Percentiles rank a stretch among this genome's conserved stretches.
Evolutionary conservation across 129 eudicot genomes (phyloP).

Genomic region (Oenanthe sinensis): DNA sequence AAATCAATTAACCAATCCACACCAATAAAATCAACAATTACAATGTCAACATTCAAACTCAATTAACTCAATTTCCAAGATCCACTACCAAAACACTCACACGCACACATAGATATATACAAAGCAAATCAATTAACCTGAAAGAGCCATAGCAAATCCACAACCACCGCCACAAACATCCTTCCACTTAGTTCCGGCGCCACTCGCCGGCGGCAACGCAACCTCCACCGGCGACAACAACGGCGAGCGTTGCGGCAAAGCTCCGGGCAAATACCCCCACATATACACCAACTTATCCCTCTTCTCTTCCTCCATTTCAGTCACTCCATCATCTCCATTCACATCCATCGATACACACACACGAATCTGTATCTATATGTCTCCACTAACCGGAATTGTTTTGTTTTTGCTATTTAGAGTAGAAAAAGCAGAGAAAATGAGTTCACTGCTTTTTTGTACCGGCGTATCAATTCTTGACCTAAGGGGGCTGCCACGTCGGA

Average conservation of each 20-base stretch:
- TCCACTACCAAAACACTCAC: too few relatives aligned
- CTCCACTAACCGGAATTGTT: too few relatives aligned
- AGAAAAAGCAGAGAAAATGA: neutral
- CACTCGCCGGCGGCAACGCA: conserved; percentile 45
- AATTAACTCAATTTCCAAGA: neutral
- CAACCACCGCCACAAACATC: conserved; percentile 99
- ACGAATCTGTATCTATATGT: neutral
- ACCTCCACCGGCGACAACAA: conserved; percentile 66
- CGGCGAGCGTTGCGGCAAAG: conserved; percentile 89
- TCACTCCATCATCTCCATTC: conserved; percentile 40
- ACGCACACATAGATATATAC: neutral
- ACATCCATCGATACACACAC: conserved; percentile 15
- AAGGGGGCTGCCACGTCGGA: conserved; percentile 59
- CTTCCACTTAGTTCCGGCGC: conserved; percentile 43
- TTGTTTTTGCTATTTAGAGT: neutral
- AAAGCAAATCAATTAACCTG: conserved; percentile 31
- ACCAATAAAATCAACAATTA: neutral
- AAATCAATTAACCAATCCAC: neutral
- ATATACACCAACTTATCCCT: conserved; percentile 48
- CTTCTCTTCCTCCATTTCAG: conserved; percentile 37
- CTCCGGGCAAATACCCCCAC: conserved; percentile 99
- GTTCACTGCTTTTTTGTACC: neutral
- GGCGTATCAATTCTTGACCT: conserved; percentile 54
- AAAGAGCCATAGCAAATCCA: conserved; percentile 93
- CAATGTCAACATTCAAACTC: neutral